A percentile compares a stretch with the other conserved stretches of the same genome.
Evolutionary conservation across 805 yeast species (phyloP).

Genomic region (Scheffersomyces lignosus): DNA sequence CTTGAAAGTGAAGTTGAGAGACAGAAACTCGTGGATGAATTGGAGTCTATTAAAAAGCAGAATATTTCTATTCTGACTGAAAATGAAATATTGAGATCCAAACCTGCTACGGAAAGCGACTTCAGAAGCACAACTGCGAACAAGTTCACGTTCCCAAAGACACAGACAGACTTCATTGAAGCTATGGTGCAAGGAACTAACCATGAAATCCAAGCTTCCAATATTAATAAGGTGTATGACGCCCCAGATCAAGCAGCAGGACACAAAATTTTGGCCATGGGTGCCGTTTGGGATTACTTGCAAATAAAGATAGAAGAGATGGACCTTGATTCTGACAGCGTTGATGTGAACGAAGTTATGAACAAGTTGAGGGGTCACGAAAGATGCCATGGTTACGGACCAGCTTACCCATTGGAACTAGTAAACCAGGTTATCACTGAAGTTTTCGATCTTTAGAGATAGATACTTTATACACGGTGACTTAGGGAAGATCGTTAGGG

Average conservation of each 20-base stretch:
- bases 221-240: slow-evolving; percentile 33
- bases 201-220: slow-evolving; percentile 21
- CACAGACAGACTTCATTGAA: slow-evolving; percentile 34
- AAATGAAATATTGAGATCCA: slow-evolving; percentile 53
- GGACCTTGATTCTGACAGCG: slow-evolving; percentile 43
- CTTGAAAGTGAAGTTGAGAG: slow-evolving; percentile 57
- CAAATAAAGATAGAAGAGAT: slow-evolving; percentile 45
- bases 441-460: slow-evolving; percentile 5
- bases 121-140: slow-evolving; percentile 1
- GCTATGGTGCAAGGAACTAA: slow-evolving; percentile 23
- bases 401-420: slow-evolving; percentile 53
- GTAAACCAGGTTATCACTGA: slow-evolving; percentile 41
- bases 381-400: slow-evolving; percentile 78
- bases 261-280: slow-evolving; percentile 59
- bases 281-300: slow-evolving; percentile 84
- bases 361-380: slow-evolving; percentile 62
- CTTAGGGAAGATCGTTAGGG: no score
- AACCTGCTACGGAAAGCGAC: no score
- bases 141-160: slow-evolving; percentile 35
- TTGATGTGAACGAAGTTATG: slow-evolving; percentile 64
- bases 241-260: slow-evolving; percentile 37
- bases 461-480: no score
- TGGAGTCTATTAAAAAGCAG: slow-evolving; percentile 52
- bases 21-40: slow-evolving; percentile 43
- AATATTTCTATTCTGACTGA: slow-evolving; percentile 61